Percentiles rank a stretch among this genome's conserved stretches.
Evolutionary conservation across 495 filamentous ascomycete genomes (phyloP).

Genomic region (Aspergillus diversus): DNA sequence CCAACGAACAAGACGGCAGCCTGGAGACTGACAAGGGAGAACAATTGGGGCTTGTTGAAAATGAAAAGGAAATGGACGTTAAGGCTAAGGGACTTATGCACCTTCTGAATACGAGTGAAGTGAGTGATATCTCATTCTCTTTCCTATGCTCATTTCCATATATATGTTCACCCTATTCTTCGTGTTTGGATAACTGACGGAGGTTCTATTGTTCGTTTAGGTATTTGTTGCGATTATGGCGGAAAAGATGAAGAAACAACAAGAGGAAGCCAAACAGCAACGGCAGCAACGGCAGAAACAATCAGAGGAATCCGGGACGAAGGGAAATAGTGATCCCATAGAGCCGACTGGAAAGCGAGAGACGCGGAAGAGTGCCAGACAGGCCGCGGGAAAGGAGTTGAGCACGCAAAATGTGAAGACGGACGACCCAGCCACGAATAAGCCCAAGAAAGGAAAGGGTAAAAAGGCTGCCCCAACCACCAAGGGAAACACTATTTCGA

Average conservation of each 20-base stretch:
- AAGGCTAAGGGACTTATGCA: constrained; percentile 49
- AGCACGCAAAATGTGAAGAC: constrained; percentile 23
- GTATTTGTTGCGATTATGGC: constrained; percentile 60
- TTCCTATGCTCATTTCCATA: neutral
- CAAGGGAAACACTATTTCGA: constrained; percentile 52
- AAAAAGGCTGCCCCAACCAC: constrained; percentile 34
- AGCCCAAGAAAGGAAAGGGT: constrained; percentile 33
- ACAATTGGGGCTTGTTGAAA: constrained; percentile 20
- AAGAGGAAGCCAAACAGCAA: constrained; percentile 56
- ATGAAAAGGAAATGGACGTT: constrained; percentile 44
- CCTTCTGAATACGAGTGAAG: constrained; percentile 55
- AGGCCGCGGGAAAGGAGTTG: constrained; percentile 34
- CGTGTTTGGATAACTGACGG: neutral
- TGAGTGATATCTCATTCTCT: constrained; percentile 26
- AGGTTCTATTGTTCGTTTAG: constrained; percentile 22
- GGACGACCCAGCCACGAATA: constrained; percentile 18
- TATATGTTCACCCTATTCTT: neutral
- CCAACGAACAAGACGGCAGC: too few relatives aligned
- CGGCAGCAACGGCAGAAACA: constrained; percentile 34
- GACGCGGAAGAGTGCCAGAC: constrained; percentile 39
- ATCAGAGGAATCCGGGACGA: neutral
- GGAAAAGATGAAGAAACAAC: constrained; percentile 64
- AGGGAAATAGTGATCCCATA: constrained; percentile 24
- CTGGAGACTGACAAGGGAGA: neutral
- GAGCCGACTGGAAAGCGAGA: constrained; percentile 29